Base-by-base conservation (phyloP, 371 early-diverging fungal genomes). In the Parasitella parasitica region DNA sequence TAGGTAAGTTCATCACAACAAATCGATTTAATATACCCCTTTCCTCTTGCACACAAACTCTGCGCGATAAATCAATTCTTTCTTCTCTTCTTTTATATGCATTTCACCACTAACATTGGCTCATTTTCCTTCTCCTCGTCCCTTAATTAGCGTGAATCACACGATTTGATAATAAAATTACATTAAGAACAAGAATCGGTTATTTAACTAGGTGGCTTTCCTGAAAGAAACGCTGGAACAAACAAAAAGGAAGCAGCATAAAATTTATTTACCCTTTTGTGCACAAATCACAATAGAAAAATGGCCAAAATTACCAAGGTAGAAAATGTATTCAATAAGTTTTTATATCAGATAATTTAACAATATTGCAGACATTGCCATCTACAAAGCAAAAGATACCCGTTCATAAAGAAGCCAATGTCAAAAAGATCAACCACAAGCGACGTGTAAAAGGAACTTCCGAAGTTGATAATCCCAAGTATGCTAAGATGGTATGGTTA, bases 401-500 rank as follows among this genome's bases (percentile, higher is more conserved):
- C 36, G 28, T 18, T n/a, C n/a, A 56, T 9, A 48, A 46, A 41
- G 27, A 57, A 46, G 54, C 52, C 28, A 43, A 39, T 26, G 41
- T 35, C 37, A 56, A 59, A 27, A 48, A 51, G 32, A 24, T 16
- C 3, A 56, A 22, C 7, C 41, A 65, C n/a, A 65, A 65, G 50
- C 26, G 49, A 48, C 52, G 54, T 46, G 48, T 38, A 4, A 69
- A 69, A 43, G 64, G 64, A 41, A 39, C 61, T n/a, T 59, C 61
- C 2, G 69, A 69, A 49, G 24, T 64, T 4, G 69, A 69, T 27
- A 69, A 69, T 56, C 69, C 69, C n/a, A 69, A 69, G 52, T 69
- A 39, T 53, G 64, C 64, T 12, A 62, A 38, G 20, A 56, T 51
- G 50, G 67, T 57, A 68, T 50, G 13, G 26, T 22, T 32, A 18